Conservation (phyloP, 306 rosid species). For the Canavalia ensiformis region DNA sequence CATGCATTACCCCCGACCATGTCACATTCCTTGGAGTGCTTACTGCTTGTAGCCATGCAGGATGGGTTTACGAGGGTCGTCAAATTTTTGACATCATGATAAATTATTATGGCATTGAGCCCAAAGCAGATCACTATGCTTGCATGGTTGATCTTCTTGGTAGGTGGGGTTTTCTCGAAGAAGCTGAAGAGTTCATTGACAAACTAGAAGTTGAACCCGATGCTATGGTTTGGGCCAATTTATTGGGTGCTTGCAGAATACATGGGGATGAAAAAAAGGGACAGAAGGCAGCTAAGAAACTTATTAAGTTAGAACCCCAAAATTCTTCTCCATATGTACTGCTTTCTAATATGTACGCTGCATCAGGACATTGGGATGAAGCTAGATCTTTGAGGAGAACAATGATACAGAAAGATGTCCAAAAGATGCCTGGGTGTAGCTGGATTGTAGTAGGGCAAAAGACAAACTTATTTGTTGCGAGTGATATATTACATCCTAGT, state of each 20-base stretch:
- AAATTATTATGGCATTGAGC: constrained; percentile 57
- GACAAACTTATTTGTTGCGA: constrained; percentile 62
- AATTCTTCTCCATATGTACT: constrained; percentile 76
- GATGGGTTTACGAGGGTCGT: constrained; percentile 75
- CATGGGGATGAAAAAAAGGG: constrained; percentile 88
- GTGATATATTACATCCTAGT: constrained; percentile 62
- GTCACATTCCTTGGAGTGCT: constrained; percentile 90
- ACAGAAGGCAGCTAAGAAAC: constrained; percentile 69
- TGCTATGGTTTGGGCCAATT: constrained; percentile 79
- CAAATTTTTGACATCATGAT: constrained; percentile 64
- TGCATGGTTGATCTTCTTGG: constrained; percentile 87
- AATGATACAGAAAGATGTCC: constrained; percentile 74
- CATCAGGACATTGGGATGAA: constrained; percentile 77
- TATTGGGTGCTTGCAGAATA: constrained; percentile 81
- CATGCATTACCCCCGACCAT: constrained; percentile 67
- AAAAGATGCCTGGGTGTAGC: constrained; percentile 78
- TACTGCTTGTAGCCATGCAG: constrained; percentile 88
- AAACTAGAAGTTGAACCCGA: constrained; percentile 55
- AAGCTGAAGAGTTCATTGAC: constrained; percentile 73
- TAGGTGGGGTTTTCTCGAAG: constrained; percentile 81
- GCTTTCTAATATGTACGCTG: constrained; percentile 74
- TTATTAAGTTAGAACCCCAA: constrained; percentile 68
- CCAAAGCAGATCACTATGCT: constrained; percentile 73
- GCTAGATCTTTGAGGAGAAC: constrained; percentile 68
- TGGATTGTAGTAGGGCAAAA: constrained; percentile 75